Conservation (phyloP, 257 asterid genomes). For the Solanum neorickii region DNA sequence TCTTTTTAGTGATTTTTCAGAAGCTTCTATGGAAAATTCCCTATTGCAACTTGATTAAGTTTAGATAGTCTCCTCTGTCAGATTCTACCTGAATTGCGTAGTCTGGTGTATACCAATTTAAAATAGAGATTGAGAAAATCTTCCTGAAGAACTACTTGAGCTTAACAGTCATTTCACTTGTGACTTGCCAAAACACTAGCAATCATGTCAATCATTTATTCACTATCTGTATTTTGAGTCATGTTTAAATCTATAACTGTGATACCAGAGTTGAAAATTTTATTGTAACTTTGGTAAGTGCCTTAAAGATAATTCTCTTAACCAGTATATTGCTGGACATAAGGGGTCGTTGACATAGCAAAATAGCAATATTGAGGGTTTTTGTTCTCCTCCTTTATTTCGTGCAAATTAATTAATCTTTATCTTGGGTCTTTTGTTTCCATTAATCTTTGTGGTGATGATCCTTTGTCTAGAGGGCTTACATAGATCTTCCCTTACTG, state of each 20-base stretch:
- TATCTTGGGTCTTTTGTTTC: background rate
- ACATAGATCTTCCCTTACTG: background rate
- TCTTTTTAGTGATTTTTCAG: background rate
- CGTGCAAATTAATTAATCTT: background rate
- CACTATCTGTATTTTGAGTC: background rate
- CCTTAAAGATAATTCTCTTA: background rate
- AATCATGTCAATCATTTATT: background rate
- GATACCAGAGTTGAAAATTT: background rate
- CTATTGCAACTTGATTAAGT: background rate
- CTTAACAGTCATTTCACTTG: background rate
- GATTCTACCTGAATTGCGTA: background rate
- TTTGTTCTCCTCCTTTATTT: background rate
- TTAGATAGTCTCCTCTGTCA: background rate
- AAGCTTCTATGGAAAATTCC: background rate
- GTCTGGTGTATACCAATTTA: background rate
- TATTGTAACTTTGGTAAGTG: background rate
- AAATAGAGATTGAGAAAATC: background rate
- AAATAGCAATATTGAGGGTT: background rate
- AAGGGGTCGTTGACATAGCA: background rate
- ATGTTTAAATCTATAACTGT: background rate
- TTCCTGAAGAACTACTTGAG: background rate
- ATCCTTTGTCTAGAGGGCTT: background rate
- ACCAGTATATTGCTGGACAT: background rate
- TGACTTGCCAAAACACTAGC: background rate
- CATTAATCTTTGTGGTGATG: background rate